Conservation (phyloP, 352 stramenopile species). For the Lagenidium sp. region DNA sequence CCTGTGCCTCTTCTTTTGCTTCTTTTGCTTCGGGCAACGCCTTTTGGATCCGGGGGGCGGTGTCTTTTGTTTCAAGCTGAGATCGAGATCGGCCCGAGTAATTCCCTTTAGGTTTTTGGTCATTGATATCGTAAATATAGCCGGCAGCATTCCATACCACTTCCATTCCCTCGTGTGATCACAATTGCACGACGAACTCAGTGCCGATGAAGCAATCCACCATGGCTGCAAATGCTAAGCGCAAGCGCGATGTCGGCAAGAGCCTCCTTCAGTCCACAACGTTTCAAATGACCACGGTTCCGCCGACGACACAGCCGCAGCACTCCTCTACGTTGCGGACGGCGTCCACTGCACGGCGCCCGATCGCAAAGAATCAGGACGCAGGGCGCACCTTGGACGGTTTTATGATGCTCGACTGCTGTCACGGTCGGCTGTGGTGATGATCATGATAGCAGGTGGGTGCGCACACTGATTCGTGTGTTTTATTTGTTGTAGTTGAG, state of each 20-base stretch:
- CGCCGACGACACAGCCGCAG: not conserved
- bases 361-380: constrained; percentile 6
- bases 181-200: not conserved
- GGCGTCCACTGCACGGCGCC: not conserved
- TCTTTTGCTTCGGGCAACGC: too few species aligned
- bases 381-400: constrained; percentile 38
- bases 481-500: too few species aligned
- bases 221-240: constrained; percentile 22
- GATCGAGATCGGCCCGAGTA: too few species aligned
- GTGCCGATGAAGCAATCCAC: not conserved
- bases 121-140: too few species aligned
- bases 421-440: constrained; percentile 44
- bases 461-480: too few species aligned
- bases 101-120: too few species aligned
- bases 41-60: too few species aligned
- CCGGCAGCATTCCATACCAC: too few species aligned
- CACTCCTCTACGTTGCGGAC: not conserved
- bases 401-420: constrained; percentile 73
- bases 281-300: constrained; percentile 6
- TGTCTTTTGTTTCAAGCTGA: too few species aligned
- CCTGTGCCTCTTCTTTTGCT: too few species aligned
- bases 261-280: constrained; percentile 15
- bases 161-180: not conserved
- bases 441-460: too few species aligned
- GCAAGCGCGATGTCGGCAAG: constrained; percentile 18